A percentile compares a stretch with the other conserved stretches of the same genome.
phyloP scores from a whole-genome alignment of 176 grass and related monocot species.

The Panicum miliaceum region DNA sequence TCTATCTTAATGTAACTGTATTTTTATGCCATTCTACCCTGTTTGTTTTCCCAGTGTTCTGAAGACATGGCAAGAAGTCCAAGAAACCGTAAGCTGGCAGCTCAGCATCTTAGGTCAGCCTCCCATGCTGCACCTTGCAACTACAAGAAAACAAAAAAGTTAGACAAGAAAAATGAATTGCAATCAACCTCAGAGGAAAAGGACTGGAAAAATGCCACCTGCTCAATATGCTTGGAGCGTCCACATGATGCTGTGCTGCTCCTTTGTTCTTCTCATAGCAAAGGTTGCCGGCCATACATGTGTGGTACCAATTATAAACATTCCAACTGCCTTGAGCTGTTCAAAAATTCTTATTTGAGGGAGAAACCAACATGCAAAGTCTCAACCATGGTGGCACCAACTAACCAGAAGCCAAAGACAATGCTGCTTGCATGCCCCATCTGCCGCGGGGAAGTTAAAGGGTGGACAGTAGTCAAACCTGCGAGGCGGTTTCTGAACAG shows the following conservation, averaged over 20 bases:
- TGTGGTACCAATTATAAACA: conserved; percentile 72
- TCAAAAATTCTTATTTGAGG: conserved; percentile 66
- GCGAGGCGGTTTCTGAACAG: conserved; percentile 69
- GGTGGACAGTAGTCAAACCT: conserved; percentile 78
- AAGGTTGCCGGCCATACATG: conserved; percentile 92
- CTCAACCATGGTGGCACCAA: conserved; percentile 3
- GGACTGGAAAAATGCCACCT: conserved; percentile 73
- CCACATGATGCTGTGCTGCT: conserved; percentile 92
- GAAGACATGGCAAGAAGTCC: conserved; percentile 65
- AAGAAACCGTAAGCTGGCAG: conserved; percentile 25
- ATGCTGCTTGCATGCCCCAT: conserved; percentile 74
- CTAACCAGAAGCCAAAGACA: conserved; percentile 48
- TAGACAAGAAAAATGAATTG: conserved; percentile 42
- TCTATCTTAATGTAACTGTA: conserved; percentile 35
- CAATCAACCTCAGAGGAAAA: conserved; percentile 54
- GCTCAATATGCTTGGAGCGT: conserved; percentile 85
- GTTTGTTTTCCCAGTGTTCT: conserved; percentile 41
- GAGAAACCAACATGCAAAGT: conserved; percentile 32
- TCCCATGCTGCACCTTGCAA: conserved; percentile 32
- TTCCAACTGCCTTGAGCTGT: conserved; percentile 90
- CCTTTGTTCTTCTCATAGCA: conserved; percentile 81
- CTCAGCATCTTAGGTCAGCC: conserved; percentile 26
- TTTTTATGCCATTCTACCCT: conserved; percentile 12
- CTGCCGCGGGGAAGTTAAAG: conserved; percentile 79
- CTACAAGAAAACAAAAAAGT: conserved; percentile 41